phyloP scores from a whole-genome alignment of 1,139 yeast genomes.

The Lizanozyma gosingica region DNA sequence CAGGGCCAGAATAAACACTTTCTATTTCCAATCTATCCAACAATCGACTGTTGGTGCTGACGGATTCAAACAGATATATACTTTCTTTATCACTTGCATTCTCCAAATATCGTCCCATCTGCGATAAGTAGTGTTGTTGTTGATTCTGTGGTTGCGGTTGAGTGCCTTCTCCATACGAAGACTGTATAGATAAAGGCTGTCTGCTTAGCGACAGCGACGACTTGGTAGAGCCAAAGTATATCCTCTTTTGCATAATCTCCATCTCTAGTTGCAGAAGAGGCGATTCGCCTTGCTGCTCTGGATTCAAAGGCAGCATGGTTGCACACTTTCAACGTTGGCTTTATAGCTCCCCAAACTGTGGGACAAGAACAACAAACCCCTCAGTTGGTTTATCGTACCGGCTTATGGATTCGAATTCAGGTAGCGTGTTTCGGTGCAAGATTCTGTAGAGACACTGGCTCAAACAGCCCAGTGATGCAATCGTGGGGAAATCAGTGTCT shows the following conservation, averaged over 20 bases:
- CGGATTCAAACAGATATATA: slow-evolving; percentile 37
- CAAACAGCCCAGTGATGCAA: too few species aligned
- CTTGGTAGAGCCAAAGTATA: background rate
- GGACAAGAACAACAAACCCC: too few species aligned
- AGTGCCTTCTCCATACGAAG: too few species aligned
- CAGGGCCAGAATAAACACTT: background rate
- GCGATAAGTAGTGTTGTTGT: background rate
- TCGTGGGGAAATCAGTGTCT: too few species aligned
- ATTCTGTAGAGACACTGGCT: too few species aligned
- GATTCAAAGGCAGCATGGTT: background rate
- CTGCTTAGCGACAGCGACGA: background rate
- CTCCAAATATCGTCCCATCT: background rate
- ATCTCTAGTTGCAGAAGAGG: background rate
- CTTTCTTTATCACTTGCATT: slow-evolving; percentile 12
- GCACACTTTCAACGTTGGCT: too few species aligned
- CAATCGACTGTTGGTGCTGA: slow-evolving; percentile 34
- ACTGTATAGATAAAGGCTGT: too few species aligned
- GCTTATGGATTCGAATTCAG: too few species aligned
- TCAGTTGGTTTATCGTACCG: too few species aligned
- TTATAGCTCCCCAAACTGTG: too few species aligned
- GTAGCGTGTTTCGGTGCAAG: too few species aligned
- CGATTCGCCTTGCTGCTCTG: background rate
- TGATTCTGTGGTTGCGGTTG: too few species aligned
- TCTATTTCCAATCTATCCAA: slow-evolving; percentile 26
- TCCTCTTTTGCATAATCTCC: background rate